Evolutionary conservation across 768 basidiomycete genomes (phyloP), one percentile per base, ranked within the genome.

Genomic region (Melanogaster broomeanus): DNA sequence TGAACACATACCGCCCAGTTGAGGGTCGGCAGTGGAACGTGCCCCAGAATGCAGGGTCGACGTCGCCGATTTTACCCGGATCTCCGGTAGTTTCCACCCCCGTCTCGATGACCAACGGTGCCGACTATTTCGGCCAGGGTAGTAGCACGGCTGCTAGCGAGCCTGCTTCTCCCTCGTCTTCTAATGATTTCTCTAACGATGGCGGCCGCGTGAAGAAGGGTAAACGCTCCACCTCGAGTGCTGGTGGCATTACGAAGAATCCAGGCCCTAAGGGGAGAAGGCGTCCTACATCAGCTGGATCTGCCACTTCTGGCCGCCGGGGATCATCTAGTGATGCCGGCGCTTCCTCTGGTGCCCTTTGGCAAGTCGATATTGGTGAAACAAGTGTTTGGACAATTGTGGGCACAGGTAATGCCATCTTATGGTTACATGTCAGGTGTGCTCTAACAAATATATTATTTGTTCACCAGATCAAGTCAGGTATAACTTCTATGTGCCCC

Each of bases 301-400:
- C 85, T 22, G 78, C 83, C 15, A 78, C 82, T 24, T 87, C 88
- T 37, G 75, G 80, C 42, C 76, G 87, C 30, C 83, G 87, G 39
- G 84, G 85, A 13, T 83, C 82, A 27, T 72, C 79, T 13, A 83
- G 84, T 60, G 88, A 90, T 50, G 66, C 80, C 37, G 81, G 84
- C 31, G 84, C 85, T 45, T 82, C 85, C 40, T 91, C 87, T 6
- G 90, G 88, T 45, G 87, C 88, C 10, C 77, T 90, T 21, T 93
- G 89, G 90, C 87, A 87, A 64, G 87, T 93, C 48, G 92, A 94
- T 67, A 92, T 93, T 51, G 92, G 92, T 55, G 92, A 94, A 74
- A 92, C 91, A 27, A 92, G 90, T 65, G 89, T 93, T 21, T 95
- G 93, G 93, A 94, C 93, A 4, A 91, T 94, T 58, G 90, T 93